These are phyloP conservation scores for Neurospora sublineolata DNA, from an alignment of 495 filamentous ascomycete genomes.

Conservation along the genomic window DNA sequence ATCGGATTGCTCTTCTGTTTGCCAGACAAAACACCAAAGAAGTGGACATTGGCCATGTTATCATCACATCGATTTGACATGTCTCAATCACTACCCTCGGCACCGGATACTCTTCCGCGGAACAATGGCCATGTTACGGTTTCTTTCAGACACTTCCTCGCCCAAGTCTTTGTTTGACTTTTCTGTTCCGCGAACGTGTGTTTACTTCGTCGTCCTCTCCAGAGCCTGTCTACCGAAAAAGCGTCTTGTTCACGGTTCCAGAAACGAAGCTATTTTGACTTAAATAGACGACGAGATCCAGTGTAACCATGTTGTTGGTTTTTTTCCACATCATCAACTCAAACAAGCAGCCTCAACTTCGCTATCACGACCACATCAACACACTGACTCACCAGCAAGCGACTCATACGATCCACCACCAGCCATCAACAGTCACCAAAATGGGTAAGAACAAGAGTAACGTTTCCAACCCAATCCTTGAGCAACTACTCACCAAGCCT, in stretches of 20 bases:
- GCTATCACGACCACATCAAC: background rate
- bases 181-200: background rate
- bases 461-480: background rate
- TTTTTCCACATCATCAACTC: background rate
- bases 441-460: background rate
- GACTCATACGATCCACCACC: background rate
- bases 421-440: background rate
- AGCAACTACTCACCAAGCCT: background rate
- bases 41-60: background rate
- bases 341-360: background rate
- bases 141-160: background rate
- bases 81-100: background rate
- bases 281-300: background rate
- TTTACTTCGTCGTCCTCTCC: background rate
- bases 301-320: background rate
- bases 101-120: background rate
- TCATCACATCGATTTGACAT: background rate
- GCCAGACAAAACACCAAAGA: background rate
- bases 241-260: background rate
- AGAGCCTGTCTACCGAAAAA: background rate
- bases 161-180: background rate
- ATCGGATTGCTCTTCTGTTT: background rate
- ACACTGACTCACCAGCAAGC: background rate
- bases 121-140: background rate
- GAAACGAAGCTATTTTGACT: background rate